Evolutionary conservation across 1,284 basidiomycete species (phyloP).

Genomic region (Anthracocystis walkeri): DNA sequence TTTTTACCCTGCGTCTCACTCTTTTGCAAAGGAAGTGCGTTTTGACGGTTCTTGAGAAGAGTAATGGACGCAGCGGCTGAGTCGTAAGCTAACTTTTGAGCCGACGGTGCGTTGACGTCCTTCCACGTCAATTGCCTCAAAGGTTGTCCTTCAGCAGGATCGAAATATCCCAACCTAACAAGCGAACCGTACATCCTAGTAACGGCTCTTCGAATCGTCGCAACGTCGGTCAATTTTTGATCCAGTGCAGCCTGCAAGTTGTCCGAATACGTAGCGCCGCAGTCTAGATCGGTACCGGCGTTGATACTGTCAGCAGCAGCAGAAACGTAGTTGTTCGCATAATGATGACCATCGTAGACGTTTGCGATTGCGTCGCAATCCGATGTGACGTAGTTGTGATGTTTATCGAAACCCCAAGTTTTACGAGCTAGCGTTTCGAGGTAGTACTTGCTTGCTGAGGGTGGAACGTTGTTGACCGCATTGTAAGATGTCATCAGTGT

Average conservation of each 20-base stretch:
- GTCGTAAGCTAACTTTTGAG: conserved; percentile 20
- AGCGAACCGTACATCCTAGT: conserved; percentile 23
- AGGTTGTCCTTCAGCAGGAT: conserved; percentile 14
- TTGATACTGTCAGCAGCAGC: conserved; percentile 29
- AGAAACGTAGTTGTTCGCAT: conserved; percentile 20
- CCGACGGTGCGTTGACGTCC: conserved; percentile 18
- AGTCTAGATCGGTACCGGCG: conserved; percentile 29
- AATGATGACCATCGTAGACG: conserved; percentile 32
- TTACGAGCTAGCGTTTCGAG: conserved; percentile 23
- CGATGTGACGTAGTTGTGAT: conserved; percentile 33
- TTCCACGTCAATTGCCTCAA: conserved; percentile 21
- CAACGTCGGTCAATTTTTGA: conserved; percentile 16
- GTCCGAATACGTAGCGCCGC: conserved; percentile 34
- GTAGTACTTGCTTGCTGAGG: conserved; percentile 29
- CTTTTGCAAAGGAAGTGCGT: conserved; percentile 3
- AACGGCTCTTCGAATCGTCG: conserved; percentile 13
- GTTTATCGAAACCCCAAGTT: conserved; percentile 21
- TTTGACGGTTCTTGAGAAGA: conserved; percentile 19
- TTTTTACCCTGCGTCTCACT: not conserved
- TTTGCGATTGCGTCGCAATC: conserved; percentile 36
- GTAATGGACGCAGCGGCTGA: conserved; percentile 10
- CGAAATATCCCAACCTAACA: conserved; percentile 29
- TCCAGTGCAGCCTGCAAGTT: conserved; percentile 13
- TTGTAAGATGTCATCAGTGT: conserved; percentile 34
- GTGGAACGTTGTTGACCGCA: conserved; percentile 29